phyloP scores from a whole-genome alignment of 805 yeast species.

The Clavispora fructus region DNA sequence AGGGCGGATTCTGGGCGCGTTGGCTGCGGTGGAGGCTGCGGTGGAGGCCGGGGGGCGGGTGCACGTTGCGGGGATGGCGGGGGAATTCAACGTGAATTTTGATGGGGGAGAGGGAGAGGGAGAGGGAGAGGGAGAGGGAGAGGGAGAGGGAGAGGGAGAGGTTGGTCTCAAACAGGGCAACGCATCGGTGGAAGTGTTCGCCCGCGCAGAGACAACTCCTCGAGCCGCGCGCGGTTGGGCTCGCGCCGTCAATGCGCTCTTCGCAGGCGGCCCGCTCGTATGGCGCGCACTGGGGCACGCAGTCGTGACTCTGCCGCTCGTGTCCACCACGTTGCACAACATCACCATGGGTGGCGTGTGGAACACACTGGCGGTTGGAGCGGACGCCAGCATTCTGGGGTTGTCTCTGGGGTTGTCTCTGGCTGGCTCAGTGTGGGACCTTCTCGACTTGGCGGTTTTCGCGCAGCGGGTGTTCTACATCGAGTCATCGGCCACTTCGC shows the following conservation, averaged over 20 bases:
- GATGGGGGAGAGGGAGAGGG: no score
- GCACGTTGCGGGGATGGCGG: no score
- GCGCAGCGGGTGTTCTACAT: background rate
- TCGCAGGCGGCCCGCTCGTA: background rate
- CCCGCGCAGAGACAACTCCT: background rate
- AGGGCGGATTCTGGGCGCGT: background rate
- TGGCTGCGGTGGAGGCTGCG: background rate
- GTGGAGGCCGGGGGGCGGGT: background rate
- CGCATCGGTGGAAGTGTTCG: background rate
- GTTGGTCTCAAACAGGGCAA: background rate
- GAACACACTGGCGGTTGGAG: background rate
- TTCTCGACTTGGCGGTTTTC: background rate
- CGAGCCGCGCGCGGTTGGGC: background rate
- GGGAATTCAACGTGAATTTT: no score
- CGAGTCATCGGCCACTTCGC: background rate
- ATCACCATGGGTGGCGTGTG: background rate
- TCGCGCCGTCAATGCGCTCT: background rate
- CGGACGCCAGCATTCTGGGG: no score
- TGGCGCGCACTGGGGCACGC: background rate
- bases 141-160: no score
- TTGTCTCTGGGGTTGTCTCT: no score
- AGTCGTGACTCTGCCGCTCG: background rate
- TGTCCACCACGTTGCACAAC: background rate
- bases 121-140: no score
- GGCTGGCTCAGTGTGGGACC: no score